Percentiles rank a stretch among this genome's conserved stretches.
phyloP scores from a whole-genome alignment of 2,329 filamentous ascomycete species.

The Bertia moriformis region DNA sequence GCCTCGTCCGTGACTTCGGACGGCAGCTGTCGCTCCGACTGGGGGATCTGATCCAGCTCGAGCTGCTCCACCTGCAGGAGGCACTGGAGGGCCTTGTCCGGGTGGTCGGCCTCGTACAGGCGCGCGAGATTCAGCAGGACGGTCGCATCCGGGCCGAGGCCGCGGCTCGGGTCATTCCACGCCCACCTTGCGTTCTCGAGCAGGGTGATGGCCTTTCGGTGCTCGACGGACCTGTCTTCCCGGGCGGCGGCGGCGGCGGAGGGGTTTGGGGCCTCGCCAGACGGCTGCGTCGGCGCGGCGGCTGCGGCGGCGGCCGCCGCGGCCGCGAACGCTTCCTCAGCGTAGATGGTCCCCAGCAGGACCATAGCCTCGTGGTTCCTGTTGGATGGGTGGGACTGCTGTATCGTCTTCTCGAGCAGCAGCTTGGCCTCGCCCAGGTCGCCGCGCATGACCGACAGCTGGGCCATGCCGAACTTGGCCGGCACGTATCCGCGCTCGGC shows the following conservation, averaged over 20 bases:
- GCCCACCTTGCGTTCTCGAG: slow-evolving; percentile 72
- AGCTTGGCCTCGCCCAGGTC: slow-evolving; percentile 88
- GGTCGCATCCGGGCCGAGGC: slow-evolving; percentile 64
- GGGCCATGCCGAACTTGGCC: slow-evolving; percentile 85
- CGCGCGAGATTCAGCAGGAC: slow-evolving; percentile 84
- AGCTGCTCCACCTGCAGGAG: slow-evolving; percentile 83
- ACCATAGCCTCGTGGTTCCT: slow-evolving; percentile 77
- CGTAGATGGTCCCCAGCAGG: slow-evolving; percentile 77
- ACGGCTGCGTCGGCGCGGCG: no score
- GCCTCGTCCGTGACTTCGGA: slow-evolving; percentile 43
- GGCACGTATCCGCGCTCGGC: slow-evolving; percentile 83
- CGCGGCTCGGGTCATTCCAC: slow-evolving; percentile 89
- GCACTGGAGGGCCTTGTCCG: slow-evolving; percentile 84
- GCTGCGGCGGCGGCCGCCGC: no score
- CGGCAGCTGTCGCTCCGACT: slow-evolving; percentile 54
- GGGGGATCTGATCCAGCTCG: slow-evolving; percentile 64
- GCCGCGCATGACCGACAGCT: slow-evolving; percentile 70
- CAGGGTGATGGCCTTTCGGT: slow-evolving; percentile 72
- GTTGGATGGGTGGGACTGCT: no score
- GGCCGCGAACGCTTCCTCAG: slow-evolving; percentile 84
- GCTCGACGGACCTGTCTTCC: slow-evolving; percentile 75
- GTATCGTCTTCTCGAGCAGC: slow-evolving; percentile 82
- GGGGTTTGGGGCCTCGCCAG: no score
- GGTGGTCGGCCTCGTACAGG: slow-evolving; percentile 71
- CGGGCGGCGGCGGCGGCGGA: slow-evolving; percentile 57